These are phyloP conservation scores for Fraxinus quadrangulata DNA, from an alignment of 257 asterid species.

Conservation along the genomic window DNA sequence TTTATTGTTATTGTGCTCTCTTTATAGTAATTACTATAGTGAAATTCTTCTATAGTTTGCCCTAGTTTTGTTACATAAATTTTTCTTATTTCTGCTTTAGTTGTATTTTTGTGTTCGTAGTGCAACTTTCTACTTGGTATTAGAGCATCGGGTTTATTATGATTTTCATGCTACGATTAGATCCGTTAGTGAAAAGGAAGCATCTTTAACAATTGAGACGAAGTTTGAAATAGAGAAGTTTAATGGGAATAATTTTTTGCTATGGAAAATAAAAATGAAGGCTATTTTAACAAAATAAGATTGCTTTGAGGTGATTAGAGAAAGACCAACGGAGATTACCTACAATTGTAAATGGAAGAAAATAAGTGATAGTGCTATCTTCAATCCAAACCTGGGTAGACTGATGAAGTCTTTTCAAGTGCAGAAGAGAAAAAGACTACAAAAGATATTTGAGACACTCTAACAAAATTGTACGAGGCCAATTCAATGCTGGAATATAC, in stretches of 20 bases:
- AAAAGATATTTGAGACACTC: not conserved
- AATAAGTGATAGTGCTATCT: not conserved
- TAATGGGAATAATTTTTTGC: no score
- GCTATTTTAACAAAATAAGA: not conserved
- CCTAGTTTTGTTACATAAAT: no score
- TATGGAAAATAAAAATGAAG: no score
- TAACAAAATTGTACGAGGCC: not conserved
- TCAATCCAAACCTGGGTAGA: not conserved
- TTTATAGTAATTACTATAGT: no score
- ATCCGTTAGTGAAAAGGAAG: no score
- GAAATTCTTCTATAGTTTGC: no score
- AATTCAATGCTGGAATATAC: not conserved
- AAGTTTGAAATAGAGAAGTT: conserved; percentile 14
- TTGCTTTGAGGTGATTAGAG: not conserved
- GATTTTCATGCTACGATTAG: no score
- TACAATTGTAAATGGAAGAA: not conserved
- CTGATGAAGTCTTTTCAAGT: not conserved
- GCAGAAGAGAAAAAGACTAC: not conserved
- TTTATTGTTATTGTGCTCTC: no score
- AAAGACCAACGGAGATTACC: not conserved
- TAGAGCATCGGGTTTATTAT: no score
- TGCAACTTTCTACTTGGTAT: no score
- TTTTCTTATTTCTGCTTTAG: no score
- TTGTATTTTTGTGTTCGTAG: no score
- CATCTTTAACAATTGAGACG: not conserved